Evolutionary conservation across 495 filamentous ascomycete genomes (phyloP), one percentile per base, ranked within the genome.

Genomic region (Friedmanniomyces simplex): DNA sequence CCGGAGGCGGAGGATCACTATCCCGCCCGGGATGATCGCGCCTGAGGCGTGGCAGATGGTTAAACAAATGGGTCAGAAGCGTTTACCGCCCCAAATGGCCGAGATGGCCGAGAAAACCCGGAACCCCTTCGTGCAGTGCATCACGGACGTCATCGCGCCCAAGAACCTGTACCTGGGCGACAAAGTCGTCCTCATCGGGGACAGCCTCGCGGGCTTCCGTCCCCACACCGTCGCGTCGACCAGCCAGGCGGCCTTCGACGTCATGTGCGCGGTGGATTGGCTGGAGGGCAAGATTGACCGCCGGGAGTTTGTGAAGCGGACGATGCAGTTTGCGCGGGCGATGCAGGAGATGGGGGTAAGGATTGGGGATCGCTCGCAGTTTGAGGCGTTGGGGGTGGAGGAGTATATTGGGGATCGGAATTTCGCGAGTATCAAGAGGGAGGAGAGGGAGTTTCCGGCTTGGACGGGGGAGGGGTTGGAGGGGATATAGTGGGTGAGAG

Each of bases 151-250:
- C 13, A 63, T 79, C 8, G 71, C 69, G 25, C 70, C 75, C 0
- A 53, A 68, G 32, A 68, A 74, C 42, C 68, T 73, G 51, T 81
- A 75, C 52, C 57, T 77, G 20, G 63, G 65, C 52, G 78, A 74
- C 0, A 78, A 74, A 61, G 69, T 82, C 0, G 67, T 81, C 30
- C 62, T 82, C 34, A 68, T 82, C 6, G 79, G 79, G 21, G 80
- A 83, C 66, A 79, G 79, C 30, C 55, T 82, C 13, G 78, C 77
- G 0, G 74, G 74, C 1, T 79, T 83, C 50, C 66, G 79, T 16
- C 80, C 80, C 20, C 79, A 82, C 55, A 80, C 77, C 1, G 76
- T 74, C 10, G 75, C 63, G 2, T 53, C 47, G n/a, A 63, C 63
- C 3, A 60, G 56, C 28, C 63, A 66, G 49, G 63, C 63, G 45